phyloP scores from a whole-genome alignment of 345 rosid species.

The Acer negundo region DNA sequence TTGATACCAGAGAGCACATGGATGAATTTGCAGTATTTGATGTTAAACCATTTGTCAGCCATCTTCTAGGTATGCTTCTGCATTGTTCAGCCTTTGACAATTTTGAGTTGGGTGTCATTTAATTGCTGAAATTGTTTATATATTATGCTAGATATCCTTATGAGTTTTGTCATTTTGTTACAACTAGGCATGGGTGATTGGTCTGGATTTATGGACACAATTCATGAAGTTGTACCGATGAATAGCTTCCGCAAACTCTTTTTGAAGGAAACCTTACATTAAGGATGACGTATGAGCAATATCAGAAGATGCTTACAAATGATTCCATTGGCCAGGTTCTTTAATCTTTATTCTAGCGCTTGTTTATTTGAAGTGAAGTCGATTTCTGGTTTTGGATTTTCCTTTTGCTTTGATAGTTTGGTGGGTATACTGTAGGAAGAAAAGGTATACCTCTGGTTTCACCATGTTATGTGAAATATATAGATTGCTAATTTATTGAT shows the following conservation, averaged over 20 bases:
- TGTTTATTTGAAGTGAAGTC: not conserved
- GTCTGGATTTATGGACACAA: constrained; percentile 94
- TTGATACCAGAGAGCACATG: constrained; percentile 92
- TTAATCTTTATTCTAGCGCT: constrained; percentile 4
- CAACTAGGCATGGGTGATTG: constrained; percentile 85
- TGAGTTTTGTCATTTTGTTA: not conserved
- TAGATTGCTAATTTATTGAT: not conserved
- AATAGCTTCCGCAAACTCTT: constrained; percentile 88
- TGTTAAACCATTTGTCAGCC: constrained; percentile 87
- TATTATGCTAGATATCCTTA: not conserved
- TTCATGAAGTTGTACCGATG: constrained; percentile 92
- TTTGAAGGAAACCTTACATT: constrained; percentile 84
- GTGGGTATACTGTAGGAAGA: not conserved
- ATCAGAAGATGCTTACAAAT: constrained; percentile 80
- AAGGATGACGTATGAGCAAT: constrained; percentile 90
- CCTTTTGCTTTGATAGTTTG: not conserved
- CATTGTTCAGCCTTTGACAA: not conserved
- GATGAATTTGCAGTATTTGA: constrained; percentile 94
- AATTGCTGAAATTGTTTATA: not conserved
- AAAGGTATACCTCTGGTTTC: not conserved
- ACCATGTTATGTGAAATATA: not conserved
- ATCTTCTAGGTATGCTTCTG: constrained; percentile 64
- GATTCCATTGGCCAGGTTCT: constrained; percentile 87
- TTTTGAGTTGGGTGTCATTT: not conserved
- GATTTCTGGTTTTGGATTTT: not conserved